Conservation (phyloP, 352 stramenopile species). For the Globisporangium nunn region DNA sequence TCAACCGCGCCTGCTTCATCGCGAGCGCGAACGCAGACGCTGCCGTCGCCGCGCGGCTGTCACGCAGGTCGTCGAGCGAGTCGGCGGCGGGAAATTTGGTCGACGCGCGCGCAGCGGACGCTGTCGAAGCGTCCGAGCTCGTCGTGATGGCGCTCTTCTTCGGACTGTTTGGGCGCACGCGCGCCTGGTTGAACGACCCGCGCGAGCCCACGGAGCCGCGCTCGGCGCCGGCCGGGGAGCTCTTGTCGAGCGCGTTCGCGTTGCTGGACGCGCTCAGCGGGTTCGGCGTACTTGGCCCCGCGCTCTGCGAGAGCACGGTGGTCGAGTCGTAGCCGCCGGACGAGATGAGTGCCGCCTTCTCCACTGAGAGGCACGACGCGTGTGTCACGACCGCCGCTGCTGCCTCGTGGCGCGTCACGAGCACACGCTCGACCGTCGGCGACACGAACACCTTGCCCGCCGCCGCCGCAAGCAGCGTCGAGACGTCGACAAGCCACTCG, state of each 20-base stretch:
- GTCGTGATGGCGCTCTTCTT: background rate
- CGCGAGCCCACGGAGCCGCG: conserved; percentile 5
- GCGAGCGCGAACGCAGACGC: conserved; percentile 65
- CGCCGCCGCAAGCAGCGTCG: conserved; percentile 17
- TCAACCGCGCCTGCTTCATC: conserved; percentile 73
- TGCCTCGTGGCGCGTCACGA: conserved; percentile 37
- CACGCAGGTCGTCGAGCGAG: conserved; percentile 1
- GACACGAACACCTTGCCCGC: conserved; percentile 16
- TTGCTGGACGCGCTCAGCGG: background rate
- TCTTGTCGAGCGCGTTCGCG: background rate
- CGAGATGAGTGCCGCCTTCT: conserved; percentile 12
- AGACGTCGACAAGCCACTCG: conserved; percentile 41
- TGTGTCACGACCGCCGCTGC: conserved; percentile 7
- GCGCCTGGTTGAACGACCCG: conserved; percentile 6
- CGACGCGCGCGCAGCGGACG: background rate
- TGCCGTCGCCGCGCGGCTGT: conserved; percentile 20
- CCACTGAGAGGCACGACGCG: conserved; percentile 10
- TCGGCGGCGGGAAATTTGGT: background rate
- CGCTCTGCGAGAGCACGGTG: conserved; percentile 5
- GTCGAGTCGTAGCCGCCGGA: conserved; percentile 9
- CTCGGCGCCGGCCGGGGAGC: background rate
- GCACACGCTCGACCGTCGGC: conserved; percentile 34
- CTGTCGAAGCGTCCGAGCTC: background rate
- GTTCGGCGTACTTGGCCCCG: background rate
- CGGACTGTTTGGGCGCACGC: conserved; percentile 12